Evolutionary conservation across 208 protist species (phyloP), one percentile per base, ranked within the genome.

Genomic region (Leishmania martiniquensis): DNA sequence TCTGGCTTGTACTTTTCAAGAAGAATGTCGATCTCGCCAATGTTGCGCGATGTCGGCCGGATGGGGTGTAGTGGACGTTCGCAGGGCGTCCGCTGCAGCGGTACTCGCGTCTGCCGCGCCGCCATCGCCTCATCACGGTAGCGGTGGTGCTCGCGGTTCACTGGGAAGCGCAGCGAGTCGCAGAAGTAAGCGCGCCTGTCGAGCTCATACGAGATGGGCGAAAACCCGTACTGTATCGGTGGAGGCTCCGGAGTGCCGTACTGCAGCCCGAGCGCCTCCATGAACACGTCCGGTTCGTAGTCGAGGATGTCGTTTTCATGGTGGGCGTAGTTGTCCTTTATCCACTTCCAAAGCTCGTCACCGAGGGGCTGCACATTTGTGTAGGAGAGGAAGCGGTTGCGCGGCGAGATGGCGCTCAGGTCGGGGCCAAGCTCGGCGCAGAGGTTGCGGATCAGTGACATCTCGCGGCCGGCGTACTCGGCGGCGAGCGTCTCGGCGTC

Each of bases 1-100:
- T 97, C 89, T 12, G 88, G 84, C 32, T 89, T 84, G 83, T 97
- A 93, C 82, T 97, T 97, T 42, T 92, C 78, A 20, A 89, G 84
- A 15, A 97, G 76, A 57, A 95, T 86, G 65, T 97, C 94, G 63
- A 97, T 91, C 76, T 97, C 94, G 32, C 81, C 70, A 45, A 82
- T 32, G 39, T 68, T 72, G 25, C 75, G 75, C 20, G 62, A 65
- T 32, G 54, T 73, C 54, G 77, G 66, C 4, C 60, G 74, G 9
- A 66, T 60, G 17, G 76, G 60, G 39, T 80, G 76, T 70, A 94
- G 81, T n/a, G 89, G 89, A 1, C 90, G 92, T 71, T 96, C 92
- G 51, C 82, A 82, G 10, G 92, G 92, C 20, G 92, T 93, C 60
- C 88, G 68, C 51, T 85, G 85, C 47, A 96, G 87, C 10, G 84